Evolutionary conservation across 2,329 filamentous ascomycete species (phyloP).

Genomic region (Talaromyces amestolkiae): DNA sequence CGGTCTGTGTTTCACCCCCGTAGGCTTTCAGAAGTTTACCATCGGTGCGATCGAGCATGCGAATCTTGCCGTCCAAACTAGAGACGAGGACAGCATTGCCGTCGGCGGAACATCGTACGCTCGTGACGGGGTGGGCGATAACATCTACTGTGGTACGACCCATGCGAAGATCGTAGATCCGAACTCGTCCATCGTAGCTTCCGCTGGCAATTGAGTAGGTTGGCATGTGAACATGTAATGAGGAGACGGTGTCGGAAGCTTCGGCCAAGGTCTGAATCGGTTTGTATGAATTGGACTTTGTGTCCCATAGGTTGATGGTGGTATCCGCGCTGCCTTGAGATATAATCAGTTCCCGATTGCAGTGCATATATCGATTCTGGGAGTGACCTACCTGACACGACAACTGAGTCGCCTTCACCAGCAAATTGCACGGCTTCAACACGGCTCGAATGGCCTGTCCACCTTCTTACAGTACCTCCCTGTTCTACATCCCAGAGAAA

Average conservation of each 20-base stretch:
- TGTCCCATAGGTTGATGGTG: conserved; percentile 44
- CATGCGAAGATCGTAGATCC: conserved; percentile 78
- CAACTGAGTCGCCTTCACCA: conserved; percentile 69
- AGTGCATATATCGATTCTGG: neutral
- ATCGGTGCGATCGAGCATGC: conserved; percentile 75
- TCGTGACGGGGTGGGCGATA: conserved; percentile 68
- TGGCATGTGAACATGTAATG: conserved; percentile 39
- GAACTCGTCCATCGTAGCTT: conserved; percentile 79
- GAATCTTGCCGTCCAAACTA: conserved; percentile 70
- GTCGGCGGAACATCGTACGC: conserved; percentile 67
- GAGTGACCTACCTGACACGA: conserved; percentile 59
- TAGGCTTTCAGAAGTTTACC: conserved; percentile 75
- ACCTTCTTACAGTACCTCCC: conserved; percentile 72
- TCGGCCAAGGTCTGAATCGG: conserved; percentile 44
- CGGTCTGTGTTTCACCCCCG: conserved; percentile 49
- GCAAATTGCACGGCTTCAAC: conserved; percentile 79
- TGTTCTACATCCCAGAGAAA: conserved; percentile 93
- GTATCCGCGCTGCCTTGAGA: conserved; percentile 44
- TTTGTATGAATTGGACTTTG: conserved; percentile 40
- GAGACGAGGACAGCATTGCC: conserved; percentile 72
- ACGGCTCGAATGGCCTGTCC: conserved; percentile 67
- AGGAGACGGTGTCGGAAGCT: conserved; percentile 43
- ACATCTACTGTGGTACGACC: conserved; percentile 70
- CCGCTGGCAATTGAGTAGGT: conserved; percentile 62
- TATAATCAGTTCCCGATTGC: neutral